Base-by-base conservation (phyloP, 805 yeast species). In the Saccharomycopsis schoenii region DNA sequence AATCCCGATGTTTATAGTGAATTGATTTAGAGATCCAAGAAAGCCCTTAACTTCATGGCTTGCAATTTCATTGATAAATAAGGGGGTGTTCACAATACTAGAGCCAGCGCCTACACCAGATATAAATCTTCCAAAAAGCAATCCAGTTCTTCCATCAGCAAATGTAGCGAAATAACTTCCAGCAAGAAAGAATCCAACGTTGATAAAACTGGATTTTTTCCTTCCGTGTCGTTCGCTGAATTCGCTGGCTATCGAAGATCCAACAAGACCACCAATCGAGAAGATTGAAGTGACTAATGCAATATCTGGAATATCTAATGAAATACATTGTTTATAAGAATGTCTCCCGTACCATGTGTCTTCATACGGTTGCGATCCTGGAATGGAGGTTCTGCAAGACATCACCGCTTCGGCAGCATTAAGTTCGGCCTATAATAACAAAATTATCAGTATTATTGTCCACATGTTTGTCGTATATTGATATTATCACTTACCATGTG, bases 41-140 rank as follows among this genome's bases (percentile, higher is more conserved):
- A 85, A 73, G 0, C 98, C 98, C 55, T 86, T 81, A 62, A 80
- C 73, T 2, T 76, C 76, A 1, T 78, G 71, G 0, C 97, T 97
- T 9, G 94, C 76, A 12, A 91, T 79, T 72, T 91, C 96, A 69
- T 84, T 86, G 67, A 94, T 83, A 66, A 83, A 85, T 63, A 94
- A 72, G 0, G 98, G 96, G 0, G 91, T 86, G 17, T 88, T 83
- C 2, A 94, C 98, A 61, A 94, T 80, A 0, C 92, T 86, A 10
- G 85, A 77, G 3, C 99, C 99, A 8, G 97, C 96, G 1, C 88
- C 96, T 1, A 90, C 58, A 0, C 99, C 99, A 19, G 89, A 81
- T 3, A 89, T 66, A 60, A 90, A 78, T 62, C 99, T 79, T 0
- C 97, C 97, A 15, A 81, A 4, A 14, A 83, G 68, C 64, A 93